Base-by-base conservation (phyloP, 2,329 filamentous ascomycete species). In the Polytolypa hystricis region DNA sequence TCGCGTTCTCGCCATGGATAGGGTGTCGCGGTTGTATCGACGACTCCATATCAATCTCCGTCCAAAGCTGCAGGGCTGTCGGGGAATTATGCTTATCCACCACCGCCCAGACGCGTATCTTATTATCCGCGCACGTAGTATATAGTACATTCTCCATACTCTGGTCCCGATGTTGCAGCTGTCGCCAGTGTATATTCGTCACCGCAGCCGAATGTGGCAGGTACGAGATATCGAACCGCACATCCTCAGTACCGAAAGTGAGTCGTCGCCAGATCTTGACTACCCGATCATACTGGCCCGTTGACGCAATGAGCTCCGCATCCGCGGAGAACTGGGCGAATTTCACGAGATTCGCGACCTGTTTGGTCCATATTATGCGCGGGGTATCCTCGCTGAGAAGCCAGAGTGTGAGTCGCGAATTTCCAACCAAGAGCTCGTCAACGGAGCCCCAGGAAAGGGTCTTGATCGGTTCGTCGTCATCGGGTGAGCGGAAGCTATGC, bases 231-330 rank as follows among this genome's bases (percentile, higher is more conserved):
- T 96, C 89, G 59, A 96, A 96, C 39, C 82, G 73, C 26, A 85
- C 81, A 47, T 93, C 81, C 40, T 85, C 80, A 1, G 77, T 73
- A 10, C 85, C 85, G 54, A 89, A 95, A 6, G 81, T 82, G 16
- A 93, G 66, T 36, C 89, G 74, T 44, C 86, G 77, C 91, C 93
- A 98, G 49, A 96, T 74, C 62, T 98, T 96, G 47, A 93, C 78
- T 14, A 96, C 65, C 35, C 80, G 73, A 57, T 96, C 91, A 53
- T 84, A 76, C 33, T 70, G 66, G 28, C 85, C 82, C 9, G 82
- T 74, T 1, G 84, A 87, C 12, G 86, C 89, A 36, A 96, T 84
- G 42, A 93, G 77, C 14, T 79, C 79, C 9, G 84, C 87, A 56
- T 94, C 89, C 44, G 84, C 84, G 1, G 89, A 94, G 47, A 95